Percentiles rank a stretch among this genome's conserved stretches.
phyloP scores from a whole-genome alignment of 2,329 filamentous ascomycete genomes.

The Trichothecium sympodiale region DNA sequence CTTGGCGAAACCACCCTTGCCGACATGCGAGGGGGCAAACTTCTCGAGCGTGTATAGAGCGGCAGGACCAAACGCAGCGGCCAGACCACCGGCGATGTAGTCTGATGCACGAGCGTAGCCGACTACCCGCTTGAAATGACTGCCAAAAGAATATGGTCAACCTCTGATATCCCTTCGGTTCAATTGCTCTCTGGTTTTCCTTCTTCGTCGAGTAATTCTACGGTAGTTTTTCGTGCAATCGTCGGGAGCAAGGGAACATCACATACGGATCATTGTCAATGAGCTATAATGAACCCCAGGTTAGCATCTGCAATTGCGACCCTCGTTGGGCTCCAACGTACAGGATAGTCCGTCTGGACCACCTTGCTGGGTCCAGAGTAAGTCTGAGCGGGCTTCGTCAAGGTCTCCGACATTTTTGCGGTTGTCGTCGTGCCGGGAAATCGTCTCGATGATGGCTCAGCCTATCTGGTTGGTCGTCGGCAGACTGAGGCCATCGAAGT shows the following conservation, averaged over 20 bases:
- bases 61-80: constrained; percentile 61
- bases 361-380: constrained; percentile 51
- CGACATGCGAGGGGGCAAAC: constrained; percentile 74
- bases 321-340: constrained; percentile 34
- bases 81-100: constrained; percentile 59
- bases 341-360: constrained; percentile 75
- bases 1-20: constrained; percentile 69
- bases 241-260: not conserved
- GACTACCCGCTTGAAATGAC: constrained; percentile 84
- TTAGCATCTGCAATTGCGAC: constrained; percentile 6
- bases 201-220: too few species aligned
- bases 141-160: constrained; percentile 26
- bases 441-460: constrained; percentile 4
- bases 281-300: constrained; percentile 49
- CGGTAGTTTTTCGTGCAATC: too few species aligned
- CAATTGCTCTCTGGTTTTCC: too few species aligned
- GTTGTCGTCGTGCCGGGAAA: too few species aligned
- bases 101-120: constrained; percentile 79
- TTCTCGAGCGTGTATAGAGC: constrained; percentile 72
- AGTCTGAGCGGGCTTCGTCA: constrained; percentile 24
- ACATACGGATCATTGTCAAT: constrained; percentile 96
- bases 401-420: constrained; percentile 25
- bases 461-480: not conserved
- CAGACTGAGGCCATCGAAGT: not conserved
- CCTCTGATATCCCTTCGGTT: too few species aligned